Base-by-base conservation (phyloP, 148 eudicot species). In the Diospyros kaki region DNA sequence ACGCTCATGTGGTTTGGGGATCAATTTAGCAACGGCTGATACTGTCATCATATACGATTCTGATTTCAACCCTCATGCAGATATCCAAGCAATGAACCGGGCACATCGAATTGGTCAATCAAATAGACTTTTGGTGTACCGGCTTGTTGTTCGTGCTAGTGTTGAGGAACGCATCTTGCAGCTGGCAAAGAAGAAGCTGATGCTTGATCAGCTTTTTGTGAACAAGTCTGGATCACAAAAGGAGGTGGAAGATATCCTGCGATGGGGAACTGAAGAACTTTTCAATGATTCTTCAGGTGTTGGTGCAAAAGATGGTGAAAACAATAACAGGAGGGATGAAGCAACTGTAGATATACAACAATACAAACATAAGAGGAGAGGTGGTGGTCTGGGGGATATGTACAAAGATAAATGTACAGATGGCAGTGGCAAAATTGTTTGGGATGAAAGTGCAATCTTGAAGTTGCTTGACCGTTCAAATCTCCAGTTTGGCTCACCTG, bases 21-120 rank as follows among this genome's bases (percentile, higher is more conserved):
- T 96, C 79, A 96, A 96, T 84, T 82, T 96, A 87, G 99, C 99
- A 58, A 89, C 95, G 58, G 99, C 99, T 78, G 99, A 96, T 79
- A 96, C 99, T 40, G 99, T 96, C 55, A 88, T 96, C 75, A 93
- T 96, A 45, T 96, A 93, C 78, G 99, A 96, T 78, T 96, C 99
- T 46, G 99, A 96, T 81, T 96, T 93, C 78, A 96, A 96, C 74
- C 99, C 99, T 15, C 99, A 96, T 84, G 99, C 98, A 13, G 99
- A 96, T 80, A 93, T 96, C 70, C 99, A 96, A 82, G 99, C 99
- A 66, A 96, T 96, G 99, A 96, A 96, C 72, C 93, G 99, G 75
- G 99, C 99, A 5, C 99, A 96, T 83, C 90, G 99, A 72, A 96
- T 96, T 46, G 99, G 99, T 46, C 99, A 96, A 76, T 88, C 98